Conservation (phyloP, 257 asterid species). For the Solanum ossicruentum region DNA sequence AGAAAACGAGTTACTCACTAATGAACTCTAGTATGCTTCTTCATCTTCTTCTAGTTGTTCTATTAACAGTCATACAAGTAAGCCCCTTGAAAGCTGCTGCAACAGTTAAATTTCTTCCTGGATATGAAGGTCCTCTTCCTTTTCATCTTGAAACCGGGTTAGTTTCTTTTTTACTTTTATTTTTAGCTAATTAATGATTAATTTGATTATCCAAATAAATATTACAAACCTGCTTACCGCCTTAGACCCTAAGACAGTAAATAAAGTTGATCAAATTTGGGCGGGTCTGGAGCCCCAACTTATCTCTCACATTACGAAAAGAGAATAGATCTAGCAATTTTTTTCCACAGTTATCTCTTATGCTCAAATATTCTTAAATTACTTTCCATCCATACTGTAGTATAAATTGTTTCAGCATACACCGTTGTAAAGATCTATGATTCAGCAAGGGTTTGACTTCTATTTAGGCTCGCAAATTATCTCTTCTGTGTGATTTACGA, state of each 20-base stretch:
- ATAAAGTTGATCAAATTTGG: too few species aligned
- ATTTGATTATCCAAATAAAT: too few species aligned
- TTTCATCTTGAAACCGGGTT: conserved; percentile 12
- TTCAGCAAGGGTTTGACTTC: too few species aligned
- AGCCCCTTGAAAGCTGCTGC: neutral
- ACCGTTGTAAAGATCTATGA: too few species aligned
- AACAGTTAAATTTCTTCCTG: conserved; percentile 8
- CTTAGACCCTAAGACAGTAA: too few species aligned
- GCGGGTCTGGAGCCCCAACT: neutral
- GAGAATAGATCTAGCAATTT: neutral
- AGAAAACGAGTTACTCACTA: neutral
- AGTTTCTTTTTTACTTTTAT: neutral
- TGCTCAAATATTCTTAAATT: too few species aligned
- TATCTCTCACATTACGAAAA: neutral
- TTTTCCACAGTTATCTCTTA: neutral
- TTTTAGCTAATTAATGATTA: too few species aligned
- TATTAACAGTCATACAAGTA: neutral
- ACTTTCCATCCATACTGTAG: too few species aligned
- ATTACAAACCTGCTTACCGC: too few species aligned
- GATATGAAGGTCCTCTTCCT: conserved; percentile 10
- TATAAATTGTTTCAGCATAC: too few species aligned
- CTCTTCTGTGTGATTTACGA: too few species aligned
- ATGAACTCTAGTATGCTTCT: neutral
- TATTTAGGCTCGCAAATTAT: too few species aligned
- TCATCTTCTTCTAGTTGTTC: neutral